These are phyloP conservation scores for Myxozyma nipponensis DNA, from an alignment of 805 yeast genomes.

Conservation along the genomic window DNA sequence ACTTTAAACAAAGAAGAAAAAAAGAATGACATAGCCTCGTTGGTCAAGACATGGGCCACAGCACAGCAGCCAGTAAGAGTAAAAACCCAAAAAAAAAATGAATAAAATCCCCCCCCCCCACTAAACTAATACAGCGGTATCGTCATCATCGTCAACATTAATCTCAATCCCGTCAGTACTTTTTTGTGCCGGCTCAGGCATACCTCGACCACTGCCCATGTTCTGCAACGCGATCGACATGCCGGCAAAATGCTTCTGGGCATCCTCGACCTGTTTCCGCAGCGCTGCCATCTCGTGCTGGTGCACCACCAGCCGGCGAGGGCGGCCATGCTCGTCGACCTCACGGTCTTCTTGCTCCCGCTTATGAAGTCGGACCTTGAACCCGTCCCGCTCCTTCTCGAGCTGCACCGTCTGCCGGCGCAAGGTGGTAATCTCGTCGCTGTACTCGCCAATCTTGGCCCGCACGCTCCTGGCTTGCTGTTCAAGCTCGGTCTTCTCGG, in stretches of 20 bases:
- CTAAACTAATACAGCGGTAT: not conserved
- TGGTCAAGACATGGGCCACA: too few species aligned
- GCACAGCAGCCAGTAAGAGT: too few species aligned
- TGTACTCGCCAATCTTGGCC: conserved; percentile 30
- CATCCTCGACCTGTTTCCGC: conserved; percentile 29
- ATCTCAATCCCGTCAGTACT: too few species aligned
- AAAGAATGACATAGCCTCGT: too few species aligned
- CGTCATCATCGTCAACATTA: not conserved
- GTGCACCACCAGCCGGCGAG: not conserved
- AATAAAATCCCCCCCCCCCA: not conserved
- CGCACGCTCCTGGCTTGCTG: conserved; percentile 37
- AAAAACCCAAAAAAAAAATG: too few species aligned
- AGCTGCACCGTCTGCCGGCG: conserved; percentile 31
- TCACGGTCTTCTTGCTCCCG: conserved; percentile 19
- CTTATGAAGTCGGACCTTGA: conserved; percentile 32
- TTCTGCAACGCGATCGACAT: conserved; percentile 1
- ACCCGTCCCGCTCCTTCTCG: conserved; percentile 30
- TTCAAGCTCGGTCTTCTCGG: conserved; percentile 31
- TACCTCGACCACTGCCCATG: too few species aligned
- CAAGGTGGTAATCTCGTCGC: conserved; percentile 30
- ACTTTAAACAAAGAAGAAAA: too few species aligned
- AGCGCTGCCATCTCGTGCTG: conserved; percentile 30
- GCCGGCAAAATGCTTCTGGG: conserved; percentile 1
- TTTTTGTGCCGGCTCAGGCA: too few species aligned
- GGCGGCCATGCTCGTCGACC: not conserved